These are phyloP conservation scores for Podospora pseudocomata DNA, from an alignment of 495 filamentous ascomycete genomes.

Conservation along the genomic window DNA sequence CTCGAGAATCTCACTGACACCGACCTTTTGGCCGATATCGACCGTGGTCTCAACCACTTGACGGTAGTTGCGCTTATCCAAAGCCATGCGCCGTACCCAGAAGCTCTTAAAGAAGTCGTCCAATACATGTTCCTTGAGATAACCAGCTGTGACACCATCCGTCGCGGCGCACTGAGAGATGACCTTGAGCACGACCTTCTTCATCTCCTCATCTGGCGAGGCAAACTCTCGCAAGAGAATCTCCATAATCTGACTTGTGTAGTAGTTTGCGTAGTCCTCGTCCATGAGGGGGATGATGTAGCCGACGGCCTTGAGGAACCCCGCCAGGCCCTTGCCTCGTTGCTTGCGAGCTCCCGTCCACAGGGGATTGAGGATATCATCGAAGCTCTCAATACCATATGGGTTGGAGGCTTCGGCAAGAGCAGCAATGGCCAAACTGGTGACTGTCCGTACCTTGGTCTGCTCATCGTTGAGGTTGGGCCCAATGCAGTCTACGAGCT, in stretches of 20 bases:
- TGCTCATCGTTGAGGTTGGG: conserved; percentile 97
- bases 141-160: conserved; percentile 88
- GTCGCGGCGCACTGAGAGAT: conserved; percentile 96
- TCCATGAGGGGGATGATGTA: conserved; percentile 99
- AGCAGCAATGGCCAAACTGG: conserved; percentile 90
- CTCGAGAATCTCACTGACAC: conserved; percentile 90
- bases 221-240: conserved; percentile 94
- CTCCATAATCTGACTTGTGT: conserved; percentile 98
- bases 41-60: conserved; percentile 98
- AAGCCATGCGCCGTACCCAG: conserved; percentile 94
- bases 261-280: conserved; percentile 99
- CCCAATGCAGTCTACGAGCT: conserved; percentile 92
- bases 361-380: conserved; percentile 92
- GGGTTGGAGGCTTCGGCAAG: conserved; percentile 95
- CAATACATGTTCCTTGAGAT: conserved; percentile 91
- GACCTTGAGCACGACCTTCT: conserved; percentile 97
- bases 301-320: conserved; percentile 95
- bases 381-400: conserved; percentile 98
- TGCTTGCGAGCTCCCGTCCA: conserved; percentile 97
- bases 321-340: conserved; percentile 90
- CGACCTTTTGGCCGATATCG: conserved; percentile 94
- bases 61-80: conserved; percentile 94
- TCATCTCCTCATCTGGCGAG: conserved; percentile 99
- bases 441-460: conserved; percentile 94
- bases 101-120: conserved; percentile 98